These are phyloP conservation scores for Martiniozyma abietophila DNA, from an alignment of 805 yeast genomes.

Conservation along the genomic window DNA sequence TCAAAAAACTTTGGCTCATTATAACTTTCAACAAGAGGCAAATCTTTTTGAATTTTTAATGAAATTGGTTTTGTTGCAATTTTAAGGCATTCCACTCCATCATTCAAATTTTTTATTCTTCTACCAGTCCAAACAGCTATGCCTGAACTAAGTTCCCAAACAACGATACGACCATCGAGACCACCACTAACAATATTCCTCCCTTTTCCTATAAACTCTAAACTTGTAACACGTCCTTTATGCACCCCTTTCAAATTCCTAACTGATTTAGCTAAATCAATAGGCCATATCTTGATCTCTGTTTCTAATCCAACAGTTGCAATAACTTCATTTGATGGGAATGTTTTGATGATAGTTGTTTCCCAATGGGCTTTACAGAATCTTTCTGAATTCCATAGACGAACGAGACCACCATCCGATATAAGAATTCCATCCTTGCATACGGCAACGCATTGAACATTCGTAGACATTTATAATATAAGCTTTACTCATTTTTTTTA, in stretches of 20 bases:
- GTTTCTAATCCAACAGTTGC: constrained; percentile 51
- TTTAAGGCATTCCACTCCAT: constrained; percentile 23
- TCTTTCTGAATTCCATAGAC: too few species aligned
- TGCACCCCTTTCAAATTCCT: constrained; percentile 43
- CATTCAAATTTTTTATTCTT: constrained; percentile 27
- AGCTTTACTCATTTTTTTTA: too few species aligned
- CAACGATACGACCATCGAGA: constrained; percentile 42
- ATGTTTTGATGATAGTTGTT: constrained; percentile 38
- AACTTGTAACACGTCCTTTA: constrained; percentile 36
- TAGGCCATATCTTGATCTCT: constrained; percentile 54
- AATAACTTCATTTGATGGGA: constrained; percentile 58
- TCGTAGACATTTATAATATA: too few species aligned
- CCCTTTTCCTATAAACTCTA: constrained; percentile 52
- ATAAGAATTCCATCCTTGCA: too few species aligned
- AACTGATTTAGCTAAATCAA: constrained; percentile 36
- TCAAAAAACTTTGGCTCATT: constrained; percentile 40
- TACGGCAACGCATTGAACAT: too few species aligned
- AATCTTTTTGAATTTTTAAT: too few species aligned
- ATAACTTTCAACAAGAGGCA: too few species aligned
- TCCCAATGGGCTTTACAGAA: too few species aligned
- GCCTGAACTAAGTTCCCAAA: constrained; percentile 69
- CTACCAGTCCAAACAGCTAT: constrained; percentile 31
- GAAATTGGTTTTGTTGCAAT: too few species aligned
- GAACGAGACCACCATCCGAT: too few species aligned
- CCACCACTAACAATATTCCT: constrained; percentile 53